phyloP scores from a whole-genome alignment of 352 stramenopile genomes.

The Phytophthora parvispora region DNA sequence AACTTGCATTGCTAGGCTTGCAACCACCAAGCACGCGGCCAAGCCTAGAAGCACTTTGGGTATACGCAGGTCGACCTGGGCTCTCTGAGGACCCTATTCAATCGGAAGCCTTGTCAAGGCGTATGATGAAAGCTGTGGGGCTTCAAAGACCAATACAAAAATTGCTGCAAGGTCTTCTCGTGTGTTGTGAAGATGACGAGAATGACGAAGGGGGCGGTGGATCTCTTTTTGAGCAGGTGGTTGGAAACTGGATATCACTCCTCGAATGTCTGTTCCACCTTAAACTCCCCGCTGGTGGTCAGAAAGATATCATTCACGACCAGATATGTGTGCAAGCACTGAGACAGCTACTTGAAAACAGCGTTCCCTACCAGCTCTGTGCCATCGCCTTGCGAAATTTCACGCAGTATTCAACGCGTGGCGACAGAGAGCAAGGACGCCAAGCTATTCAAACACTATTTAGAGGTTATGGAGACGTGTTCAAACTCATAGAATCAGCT shows the following conservation, averaged over 20 bases:
- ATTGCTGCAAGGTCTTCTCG: neutral
- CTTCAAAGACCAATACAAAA: slow-evolving; percentile 1
- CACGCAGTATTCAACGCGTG: slow-evolving; percentile 5
- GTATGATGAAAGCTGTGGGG: slow-evolving; percentile 13
- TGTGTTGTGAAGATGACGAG: neutral
- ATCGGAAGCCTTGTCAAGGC: neutral
- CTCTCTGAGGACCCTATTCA: neutral
- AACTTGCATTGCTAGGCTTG: slow-evolving; percentile 16
- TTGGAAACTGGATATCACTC: slow-evolving; percentile 9
- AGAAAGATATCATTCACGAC: neutral
- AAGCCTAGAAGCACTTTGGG: slow-evolving; percentile 20
- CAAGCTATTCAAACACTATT: slow-evolving; percentile 14
- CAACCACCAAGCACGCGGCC: slow-evolving; percentile 20
- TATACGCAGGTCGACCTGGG: slow-evolving; percentile 1
- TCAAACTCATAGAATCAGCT: slow-evolving; percentile 7
- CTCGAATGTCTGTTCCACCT: slow-evolving; percentile 13
- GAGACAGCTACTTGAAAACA: neutral
- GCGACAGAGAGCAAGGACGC: slow-evolving; percentile 4
- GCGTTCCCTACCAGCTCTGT: slow-evolving; percentile 15
- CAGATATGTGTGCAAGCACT: slow-evolving; percentile 5
- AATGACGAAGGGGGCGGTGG: neutral
- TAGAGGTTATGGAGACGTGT: slow-evolving; percentile 3
- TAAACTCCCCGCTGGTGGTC: neutral
- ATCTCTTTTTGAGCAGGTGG: neutral
- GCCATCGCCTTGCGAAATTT: slow-evolving; percentile 6